phyloP scores from a whole-genome alignment of 495 filamentous ascomycete species.

The Penicillium paradoxum region DNA sequence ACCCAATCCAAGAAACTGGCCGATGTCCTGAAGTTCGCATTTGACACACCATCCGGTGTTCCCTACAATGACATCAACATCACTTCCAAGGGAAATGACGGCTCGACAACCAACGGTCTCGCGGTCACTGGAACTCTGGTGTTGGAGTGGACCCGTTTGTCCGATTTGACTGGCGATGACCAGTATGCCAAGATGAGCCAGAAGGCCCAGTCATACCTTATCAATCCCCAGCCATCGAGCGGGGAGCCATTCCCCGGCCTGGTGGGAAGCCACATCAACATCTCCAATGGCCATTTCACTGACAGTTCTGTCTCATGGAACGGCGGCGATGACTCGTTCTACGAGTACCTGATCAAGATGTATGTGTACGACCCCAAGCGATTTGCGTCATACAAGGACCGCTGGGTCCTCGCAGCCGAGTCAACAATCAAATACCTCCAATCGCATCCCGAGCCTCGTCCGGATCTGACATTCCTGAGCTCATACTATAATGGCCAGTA shows the following conservation, averaged over 20 bases:
- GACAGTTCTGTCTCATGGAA: slow-evolving; percentile 72
- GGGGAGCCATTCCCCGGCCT: slow-evolving; percentile 75
- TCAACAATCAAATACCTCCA: slow-evolving; percentile 68
- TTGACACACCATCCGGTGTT: slow-evolving; percentile 69
- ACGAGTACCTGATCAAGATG: slow-evolving; percentile 95
- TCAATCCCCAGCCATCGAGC: slow-evolving; percentile 56
- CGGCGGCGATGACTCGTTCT: slow-evolving; percentile 77
- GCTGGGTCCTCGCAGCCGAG: slow-evolving; percentile 75
- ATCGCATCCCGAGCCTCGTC: slow-evolving; percentile 63
- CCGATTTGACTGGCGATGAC: slow-evolving; percentile 65
- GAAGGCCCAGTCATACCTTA: slow-evolving; percentile 65
- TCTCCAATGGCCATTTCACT: slow-evolving; percentile 59
- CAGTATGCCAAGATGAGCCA: slow-evolving; percentile 64
- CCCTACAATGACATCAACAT: slow-evolving; percentile 71
- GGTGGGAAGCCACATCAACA: slow-evolving; percentile 62
- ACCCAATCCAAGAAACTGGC: slow-evolving; percentile 65
- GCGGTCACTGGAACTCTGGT: slow-evolving; percentile 70
- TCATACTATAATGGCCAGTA: slow-evolving; percentile 51
- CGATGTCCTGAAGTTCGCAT: slow-evolving; percentile 69
- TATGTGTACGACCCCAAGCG: slow-evolving; percentile 71
- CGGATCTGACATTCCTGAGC: slow-evolving; percentile 72
- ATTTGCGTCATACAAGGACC: slow-evolving; percentile 60
- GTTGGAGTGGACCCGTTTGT: slow-evolving; percentile 80
- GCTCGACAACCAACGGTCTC: slow-evolving; percentile 56
- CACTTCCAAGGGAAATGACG: slow-evolving; percentile 41